Conservation (phyloP, 1,284 basidiomycete genomes). For the Apiotrichum veenhuisii region DNA sequence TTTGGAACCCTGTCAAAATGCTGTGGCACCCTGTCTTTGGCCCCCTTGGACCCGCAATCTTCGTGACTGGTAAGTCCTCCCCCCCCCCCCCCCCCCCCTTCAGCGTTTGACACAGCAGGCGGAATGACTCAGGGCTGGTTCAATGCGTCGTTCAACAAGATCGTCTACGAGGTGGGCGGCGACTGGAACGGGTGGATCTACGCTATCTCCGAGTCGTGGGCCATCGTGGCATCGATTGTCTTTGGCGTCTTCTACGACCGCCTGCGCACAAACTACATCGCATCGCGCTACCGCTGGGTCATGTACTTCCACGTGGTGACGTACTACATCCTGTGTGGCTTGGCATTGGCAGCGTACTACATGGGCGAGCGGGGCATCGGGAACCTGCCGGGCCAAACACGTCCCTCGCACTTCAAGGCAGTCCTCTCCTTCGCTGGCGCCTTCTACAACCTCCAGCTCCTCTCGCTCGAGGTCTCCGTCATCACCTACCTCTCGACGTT, state of each 20-base stretch:
- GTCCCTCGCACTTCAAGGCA: slow-evolving; percentile 10
- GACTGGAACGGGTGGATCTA: slow-evolving; percentile 23
- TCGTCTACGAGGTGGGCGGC: slow-evolving; percentile 15
- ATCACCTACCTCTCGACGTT: slow-evolving; percentile 19
- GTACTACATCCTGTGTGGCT: slow-evolving; percentile 14
- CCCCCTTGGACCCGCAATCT: slow-evolving; percentile 14
- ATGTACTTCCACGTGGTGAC: slow-evolving; percentile 17
- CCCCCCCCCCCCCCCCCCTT: too few species aligned
- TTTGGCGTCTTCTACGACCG: slow-evolving; percentile 21
- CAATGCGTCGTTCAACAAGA: slow-evolving; percentile 19
- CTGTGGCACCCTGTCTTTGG: slow-evolving; percentile 17
- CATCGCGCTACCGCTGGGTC: slow-evolving; percentile 16
- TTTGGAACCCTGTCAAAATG: slow-evolving; percentile 16
- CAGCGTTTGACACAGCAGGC: slow-evolving; percentile 6
- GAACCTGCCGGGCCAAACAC: slow-evolving; percentile 3
- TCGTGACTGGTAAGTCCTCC: slow-evolving; percentile 12
- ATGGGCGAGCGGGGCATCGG: slow-evolving; percentile 12
- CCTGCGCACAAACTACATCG: slow-evolving; percentile 13
- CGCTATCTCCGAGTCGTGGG: slow-evolving; percentile 16
- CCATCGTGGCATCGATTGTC: slow-evolving; percentile 14
- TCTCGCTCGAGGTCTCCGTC: slow-evolving; percentile 16
- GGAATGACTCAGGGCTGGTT: slow-evolving; percentile 22
- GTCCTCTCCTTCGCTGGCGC: slow-evolving; percentile 13
- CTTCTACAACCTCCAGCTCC: slow-evolving; percentile 21
- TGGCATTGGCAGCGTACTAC: slow-evolving; percentile 14